These are phyloP conservation scores for Onygenales sp. DNA, from an alignment of 2,329 filamentous ascomycete species.

Conservation along the genomic window DNA sequence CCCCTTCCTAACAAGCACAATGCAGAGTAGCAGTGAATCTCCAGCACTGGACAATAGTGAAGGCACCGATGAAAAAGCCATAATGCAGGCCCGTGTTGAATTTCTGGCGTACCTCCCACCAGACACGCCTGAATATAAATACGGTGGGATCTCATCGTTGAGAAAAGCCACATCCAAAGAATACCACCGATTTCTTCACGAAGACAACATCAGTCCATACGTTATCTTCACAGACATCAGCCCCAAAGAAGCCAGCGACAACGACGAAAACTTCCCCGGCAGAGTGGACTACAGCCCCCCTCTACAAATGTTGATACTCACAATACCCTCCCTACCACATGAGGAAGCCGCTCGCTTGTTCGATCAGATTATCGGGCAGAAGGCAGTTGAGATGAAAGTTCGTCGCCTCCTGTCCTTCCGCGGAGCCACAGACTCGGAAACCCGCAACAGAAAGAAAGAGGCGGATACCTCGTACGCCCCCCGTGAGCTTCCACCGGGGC, in stretches of 20 bases:
- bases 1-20: no score
- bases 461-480: not conserved
- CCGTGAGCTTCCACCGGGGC: not conserved
- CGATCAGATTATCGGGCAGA: not conserved
- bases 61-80: no score
- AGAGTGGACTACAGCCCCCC: not conserved
- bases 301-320: not conserved
- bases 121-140: not conserved
- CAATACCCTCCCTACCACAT: not conserved
- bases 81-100: not conserved
- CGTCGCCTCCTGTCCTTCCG: not conserved
- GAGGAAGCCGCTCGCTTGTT: not conserved
- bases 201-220: not conserved
- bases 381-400: not conserved
- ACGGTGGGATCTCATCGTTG: not conserved
- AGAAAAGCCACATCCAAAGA: not conserved
- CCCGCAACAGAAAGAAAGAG: not conserved
- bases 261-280: not conserved
- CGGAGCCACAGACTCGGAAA: not conserved
- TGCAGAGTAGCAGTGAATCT: no score
- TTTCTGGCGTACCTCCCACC: not conserved
- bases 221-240: not conserved
- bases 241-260: not conserved
- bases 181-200: not conserved
- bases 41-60: no score